Conservation (phyloP, 495 filamentous ascomycete genomes). For the Clohesyomyces aquaticus region DNA sequence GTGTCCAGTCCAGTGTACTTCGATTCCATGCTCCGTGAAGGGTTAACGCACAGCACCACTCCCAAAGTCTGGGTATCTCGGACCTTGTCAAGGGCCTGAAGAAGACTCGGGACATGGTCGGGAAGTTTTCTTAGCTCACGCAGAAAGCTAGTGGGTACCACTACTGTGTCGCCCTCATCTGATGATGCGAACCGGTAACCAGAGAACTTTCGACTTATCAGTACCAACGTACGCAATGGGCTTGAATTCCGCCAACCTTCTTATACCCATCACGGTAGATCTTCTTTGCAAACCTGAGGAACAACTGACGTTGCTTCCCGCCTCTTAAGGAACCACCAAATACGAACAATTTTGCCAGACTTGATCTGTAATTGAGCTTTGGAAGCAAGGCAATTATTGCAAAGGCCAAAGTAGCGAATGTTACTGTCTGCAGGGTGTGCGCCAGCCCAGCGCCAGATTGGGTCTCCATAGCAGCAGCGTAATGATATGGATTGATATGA, state of each 20-base stretch:
- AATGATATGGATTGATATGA: too few species aligned
- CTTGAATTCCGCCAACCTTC: conserved; percentile 19
- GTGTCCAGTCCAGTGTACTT: not conserved
- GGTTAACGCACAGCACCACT: not conserved
- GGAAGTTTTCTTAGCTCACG: not conserved
- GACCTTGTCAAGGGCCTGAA: not conserved
- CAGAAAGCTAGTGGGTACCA: not conserved
- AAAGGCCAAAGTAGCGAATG: too few species aligned
- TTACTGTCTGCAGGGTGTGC: too few species aligned
- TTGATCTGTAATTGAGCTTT: too few species aligned
- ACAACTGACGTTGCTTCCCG: too few species aligned
- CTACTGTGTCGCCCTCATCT: not conserved
- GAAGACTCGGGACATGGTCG: not conserved
- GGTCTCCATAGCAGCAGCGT: too few species aligned
- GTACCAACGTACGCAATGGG: not conserved
- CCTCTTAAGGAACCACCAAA: too few species aligned
- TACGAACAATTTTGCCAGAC: too few species aligned
- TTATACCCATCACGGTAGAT: conserved; percentile 2
- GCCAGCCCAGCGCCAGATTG: too few species aligned
- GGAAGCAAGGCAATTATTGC: too few species aligned
- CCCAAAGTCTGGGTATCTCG: not conserved
- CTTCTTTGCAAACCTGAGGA: not conserved
- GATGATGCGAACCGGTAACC: not conserved
- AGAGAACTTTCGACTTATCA: not conserved
- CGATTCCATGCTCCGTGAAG: not conserved